Conservation (phyloP, 2,329 filamentous ascomycete genomes). For the Trichoderma citrinoviride region DNA sequence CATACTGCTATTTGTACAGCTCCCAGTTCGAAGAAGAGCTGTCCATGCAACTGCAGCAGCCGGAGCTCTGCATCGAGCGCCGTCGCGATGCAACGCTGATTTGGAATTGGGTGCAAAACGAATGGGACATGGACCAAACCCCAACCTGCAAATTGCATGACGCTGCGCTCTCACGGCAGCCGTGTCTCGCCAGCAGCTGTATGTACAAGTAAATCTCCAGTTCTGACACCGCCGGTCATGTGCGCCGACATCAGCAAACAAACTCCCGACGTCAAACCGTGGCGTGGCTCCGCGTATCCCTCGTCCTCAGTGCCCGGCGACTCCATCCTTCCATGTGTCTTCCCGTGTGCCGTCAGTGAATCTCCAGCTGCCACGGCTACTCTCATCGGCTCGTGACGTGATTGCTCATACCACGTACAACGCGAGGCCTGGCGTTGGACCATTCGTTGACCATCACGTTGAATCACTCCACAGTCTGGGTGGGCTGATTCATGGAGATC, state of each 20-base stretch:
- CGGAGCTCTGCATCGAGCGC: background rate
- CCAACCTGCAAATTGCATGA: background rate
- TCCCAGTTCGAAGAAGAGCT: too few species aligned
- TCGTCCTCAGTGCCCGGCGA: background rate
- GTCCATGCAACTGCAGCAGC: background rate
- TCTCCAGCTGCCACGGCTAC: background rate
- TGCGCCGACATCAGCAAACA: background rate
- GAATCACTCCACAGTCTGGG: constrained; percentile 15
- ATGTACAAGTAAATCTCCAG: background rate
- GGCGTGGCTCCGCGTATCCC: background rate
- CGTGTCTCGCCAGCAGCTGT: background rate
- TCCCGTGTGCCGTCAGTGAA: background rate
- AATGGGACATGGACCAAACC: too few species aligned
- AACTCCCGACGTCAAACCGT: background rate
- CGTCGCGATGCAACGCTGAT: background rate
- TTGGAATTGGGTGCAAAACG: background rate
- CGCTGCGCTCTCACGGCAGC: background rate
- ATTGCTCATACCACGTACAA: constrained; percentile 20
- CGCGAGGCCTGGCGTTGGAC: background rate
- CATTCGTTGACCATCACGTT: constrained; percentile 8
- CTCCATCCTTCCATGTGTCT: background rate
- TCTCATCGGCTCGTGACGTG: constrained; percentile 14
- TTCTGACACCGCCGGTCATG: background rate
- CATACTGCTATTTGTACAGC: too few species aligned
- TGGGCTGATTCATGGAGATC: constrained; percentile 18